Base-by-base conservation (phyloP, 1,139 yeast species). In the Candida glucosophila region DNA sequence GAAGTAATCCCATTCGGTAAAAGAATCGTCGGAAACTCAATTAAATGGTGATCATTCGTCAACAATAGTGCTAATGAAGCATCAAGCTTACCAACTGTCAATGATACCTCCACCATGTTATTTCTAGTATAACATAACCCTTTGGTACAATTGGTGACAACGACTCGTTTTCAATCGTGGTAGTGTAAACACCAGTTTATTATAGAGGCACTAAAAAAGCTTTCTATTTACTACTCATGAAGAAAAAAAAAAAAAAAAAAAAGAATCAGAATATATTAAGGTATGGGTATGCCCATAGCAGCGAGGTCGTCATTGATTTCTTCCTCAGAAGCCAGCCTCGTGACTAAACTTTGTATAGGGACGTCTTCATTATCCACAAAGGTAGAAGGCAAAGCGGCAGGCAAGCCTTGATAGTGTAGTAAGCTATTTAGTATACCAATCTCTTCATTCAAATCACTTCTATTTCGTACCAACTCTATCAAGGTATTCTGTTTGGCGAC, bases 11-110 rank as follows among this genome's bases (percentile, higher is more conserved):
- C 90, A 43, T 78, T 80, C 6, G 99, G 99, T 27, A 90, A 63
- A 29, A 90, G 60, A 29, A 88, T 77, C 6, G 97, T 86, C 10
- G 99, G 99, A 47, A 90, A 90, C 47, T 92, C 98, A 41, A 90
- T 88, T 35, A 90, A 67, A 51, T 88, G 96, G 49, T 88, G 97
- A 51, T 88, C 96, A 33, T 80, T 73, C 14, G 99, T 88, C 24
- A 93, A 70, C 24, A 90, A 63, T 27, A 90, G 64, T 16, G 98
- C 97, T 52, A 90, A 65, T 2, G 96, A 86, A 13, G 97, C 95
- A 51, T 90, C 98, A 27, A 90, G 66, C 57, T 88, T 88, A 24
- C 98, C 98, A 11, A 90, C 97, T 1, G 97, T 88, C 26, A 90
- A 67, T 23, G 94, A 79, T 8, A 88, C 96, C 54, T 79, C 85